Conservation (phyloP, 306 rosid genomes). For the Rosa lucieae region DNA sequence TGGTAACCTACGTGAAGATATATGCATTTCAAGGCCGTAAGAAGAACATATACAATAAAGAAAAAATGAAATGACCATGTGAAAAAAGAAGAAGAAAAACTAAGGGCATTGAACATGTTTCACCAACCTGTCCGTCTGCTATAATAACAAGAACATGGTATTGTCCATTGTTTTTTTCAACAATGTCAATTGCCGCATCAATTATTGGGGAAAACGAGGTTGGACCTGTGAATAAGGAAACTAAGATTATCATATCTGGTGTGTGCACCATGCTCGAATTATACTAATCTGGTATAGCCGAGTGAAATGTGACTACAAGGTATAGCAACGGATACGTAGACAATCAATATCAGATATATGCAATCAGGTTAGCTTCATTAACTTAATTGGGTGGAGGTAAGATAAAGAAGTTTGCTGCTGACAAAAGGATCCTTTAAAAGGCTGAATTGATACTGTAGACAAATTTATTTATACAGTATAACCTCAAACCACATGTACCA, state of each 20-base stretch:
- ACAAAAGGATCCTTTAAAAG: not conserved
- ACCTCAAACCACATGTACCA: not conserved
- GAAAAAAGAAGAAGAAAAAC: slow-evolving; percentile 5
- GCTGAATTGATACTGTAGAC: not conserved
- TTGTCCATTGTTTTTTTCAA: slow-evolving; percentile 74
- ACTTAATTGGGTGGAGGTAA: not conserved
- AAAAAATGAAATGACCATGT: slow-evolving; percentile 15
- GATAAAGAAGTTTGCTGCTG: not conserved
- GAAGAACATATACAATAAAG: slow-evolving; percentile 1
- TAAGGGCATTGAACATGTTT: slow-evolving; percentile 4
- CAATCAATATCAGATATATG: slow-evolving; percentile 7
- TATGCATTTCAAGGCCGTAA: slow-evolving; percentile 15
- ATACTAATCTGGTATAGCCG: not conserved
- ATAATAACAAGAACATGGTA: slow-evolving; percentile 95
- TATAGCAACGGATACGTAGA: not conserved
- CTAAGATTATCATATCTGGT: not conserved
- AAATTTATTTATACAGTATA: not conserved
- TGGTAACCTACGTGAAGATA: slow-evolving; percentile 53
- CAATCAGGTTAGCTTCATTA: not conserved
- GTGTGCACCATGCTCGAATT: not conserved
- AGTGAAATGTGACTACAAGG: not conserved
- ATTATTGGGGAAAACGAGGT: slow-evolving; percentile 92
- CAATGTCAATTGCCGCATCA: slow-evolving; percentile 80
- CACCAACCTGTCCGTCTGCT: slow-evolving; percentile 96
- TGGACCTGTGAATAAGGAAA: slow-evolving; percentile 57